A percentile compares a stretch with the other conserved stretches of the same genome.
Evolutionary conservation across 1,139 yeast species (phyloP).

Genomic region (Pichia inconspicua): DNA sequence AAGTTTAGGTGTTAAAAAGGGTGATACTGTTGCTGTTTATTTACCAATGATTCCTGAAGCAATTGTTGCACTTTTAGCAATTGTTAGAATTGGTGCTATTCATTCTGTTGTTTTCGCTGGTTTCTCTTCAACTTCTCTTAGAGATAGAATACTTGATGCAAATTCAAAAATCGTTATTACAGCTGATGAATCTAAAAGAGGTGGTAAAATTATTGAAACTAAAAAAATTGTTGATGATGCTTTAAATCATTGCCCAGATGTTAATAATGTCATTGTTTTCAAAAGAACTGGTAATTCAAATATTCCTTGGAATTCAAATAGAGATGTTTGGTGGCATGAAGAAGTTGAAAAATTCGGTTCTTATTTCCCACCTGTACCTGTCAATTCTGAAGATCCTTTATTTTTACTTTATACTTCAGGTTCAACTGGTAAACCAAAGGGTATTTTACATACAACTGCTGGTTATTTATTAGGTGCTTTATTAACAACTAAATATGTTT

Average conservation of each 20-base stretch:
- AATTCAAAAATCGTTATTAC: slow-evolving; percentile 66
- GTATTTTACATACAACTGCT: slow-evolving; percentile 68
- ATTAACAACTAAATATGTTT: slow-evolving; percentile 63
- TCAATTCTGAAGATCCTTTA: slow-evolving; percentile 53
- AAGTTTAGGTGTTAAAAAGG: slow-evolving; percentile 64
- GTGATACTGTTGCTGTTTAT: slow-evolving; percentile 80
- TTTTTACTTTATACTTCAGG: slow-evolving; percentile 63
- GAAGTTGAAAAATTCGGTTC: slow-evolving; percentile 62
- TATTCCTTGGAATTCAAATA: slow-evolving; percentile 51
- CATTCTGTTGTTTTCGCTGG: slow-evolving; percentile 86
- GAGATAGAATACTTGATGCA: slow-evolving; percentile 75
- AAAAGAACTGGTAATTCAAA: slow-evolving; percentile 65
- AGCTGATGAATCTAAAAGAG: slow-evolving; percentile 75
- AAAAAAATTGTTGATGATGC: slow-evolving; percentile 82
- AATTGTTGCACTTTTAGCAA: slow-evolving; percentile 62
- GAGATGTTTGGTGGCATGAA: slow-evolving; percentile 81
- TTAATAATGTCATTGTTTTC: slow-evolving; percentile 60
- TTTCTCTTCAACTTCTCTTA: slow-evolving; percentile 64
- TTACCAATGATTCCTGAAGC: slow-evolving; percentile 87
- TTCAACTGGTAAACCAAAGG: slow-evolving; percentile 65
- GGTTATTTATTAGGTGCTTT: slow-evolving; percentile 70
- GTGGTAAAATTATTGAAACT: slow-evolving; percentile 76
- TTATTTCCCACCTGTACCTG: slow-evolving; percentile 54
- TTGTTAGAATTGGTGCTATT: slow-evolving; percentile 70
- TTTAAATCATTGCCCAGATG: slow-evolving; percentile 59